Evolutionary conservation across 169 alveolate species (phyloP).

Genomic region (Plasmodium berghei): DNA sequence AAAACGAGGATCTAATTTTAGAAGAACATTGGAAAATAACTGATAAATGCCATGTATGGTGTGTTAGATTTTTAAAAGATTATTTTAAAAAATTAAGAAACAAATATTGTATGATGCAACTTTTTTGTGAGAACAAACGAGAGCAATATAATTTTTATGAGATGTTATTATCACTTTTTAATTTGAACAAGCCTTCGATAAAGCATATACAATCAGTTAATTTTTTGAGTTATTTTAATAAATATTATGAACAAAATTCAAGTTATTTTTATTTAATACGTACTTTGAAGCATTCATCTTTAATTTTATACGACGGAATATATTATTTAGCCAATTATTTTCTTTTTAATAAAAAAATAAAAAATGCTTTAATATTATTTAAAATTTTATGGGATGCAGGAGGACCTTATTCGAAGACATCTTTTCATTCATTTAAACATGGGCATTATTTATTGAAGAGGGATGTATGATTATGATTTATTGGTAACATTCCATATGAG

Average conservation of each 20-base stretch:
- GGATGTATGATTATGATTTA: too few relatives aligned
- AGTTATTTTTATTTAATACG: constrained; percentile 42
- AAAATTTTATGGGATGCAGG: constrained; percentile 57
- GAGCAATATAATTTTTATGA: not conserved
- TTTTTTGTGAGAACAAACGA: not conserved
- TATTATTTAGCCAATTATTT: constrained; percentile 52
- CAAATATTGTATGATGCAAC: not conserved
- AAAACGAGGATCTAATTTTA: constrained; percentile 6
- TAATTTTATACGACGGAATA: constrained; percentile 25
- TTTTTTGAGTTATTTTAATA: constrained; percentile 15
- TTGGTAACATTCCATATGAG: too few relatives aligned
- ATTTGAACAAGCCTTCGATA: not conserved
- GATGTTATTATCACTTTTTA: not conserved
- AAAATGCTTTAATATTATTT: constrained; percentile 22
- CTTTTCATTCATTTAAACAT: constrained; percentile 22
- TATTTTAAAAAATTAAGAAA: constrained; percentile 23
- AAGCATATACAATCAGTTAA: too few relatives aligned
- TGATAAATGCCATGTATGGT: constrained; percentile 36
- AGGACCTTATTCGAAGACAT: constrained; percentile 23
- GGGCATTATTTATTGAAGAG: not conserved
- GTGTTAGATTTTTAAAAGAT: constrained; percentile 34
- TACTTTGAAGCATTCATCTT: constrained; percentile 29
- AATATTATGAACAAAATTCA: constrained; percentile 24
- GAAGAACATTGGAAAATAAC: constrained; percentile 1
- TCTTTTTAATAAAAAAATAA: constrained; percentile 25